Evolutionary conservation across 306 rosid genomes (phyloP), one percentile per base, ranked within the genome.

Genomic region (Dalbergia cultrata): DNA sequence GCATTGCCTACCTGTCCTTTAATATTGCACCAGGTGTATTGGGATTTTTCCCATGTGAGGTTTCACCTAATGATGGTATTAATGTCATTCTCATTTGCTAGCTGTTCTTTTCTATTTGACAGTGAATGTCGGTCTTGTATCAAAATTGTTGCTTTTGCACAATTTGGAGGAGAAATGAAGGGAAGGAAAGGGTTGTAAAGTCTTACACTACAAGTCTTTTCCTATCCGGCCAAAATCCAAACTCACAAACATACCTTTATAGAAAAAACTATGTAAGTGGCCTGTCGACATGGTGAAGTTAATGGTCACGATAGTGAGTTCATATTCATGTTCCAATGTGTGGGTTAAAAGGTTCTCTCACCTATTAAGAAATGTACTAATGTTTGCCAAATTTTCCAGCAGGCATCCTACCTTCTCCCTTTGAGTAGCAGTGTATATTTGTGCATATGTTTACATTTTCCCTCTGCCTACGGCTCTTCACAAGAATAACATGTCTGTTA

Each of bases 41-140:
- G 21, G 41, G 34, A 77, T 77, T 67, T 52, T 50, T 10, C 60
- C 19, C 7, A 49, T 64, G 64, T 49, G 65, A 18, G 17, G 67
- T 50, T 64, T 66, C 67, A 53, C 22, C 18, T 4, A 10, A n/a
- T 9, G 14, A 67, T 54, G 44, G 44, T 12, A 13, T 60, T 60
- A 26, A 26, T 16, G 13, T 5, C 53, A 5, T 64, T n/a, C 41
- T 66, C 33, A 54, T 39, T 65, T 19, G 5, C 21, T 53, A 8
- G 39, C 26, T 47, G 9, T 47, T 16, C 64, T 54, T 76, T 4
- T 70, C 53, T 58, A 47, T 10, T 45, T 44, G 9, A 21, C 31
- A 43, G 8, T 7, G 34, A 21, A 45, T 63, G 21, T 34, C 7
- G 12, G 5, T 19, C 54, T 19, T 47, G 49, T 34, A 62, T 33